phyloP scores from a whole-genome alignment of 2,329 filamentous ascomycete genomes.

The Neonectria punicea region DNA sequence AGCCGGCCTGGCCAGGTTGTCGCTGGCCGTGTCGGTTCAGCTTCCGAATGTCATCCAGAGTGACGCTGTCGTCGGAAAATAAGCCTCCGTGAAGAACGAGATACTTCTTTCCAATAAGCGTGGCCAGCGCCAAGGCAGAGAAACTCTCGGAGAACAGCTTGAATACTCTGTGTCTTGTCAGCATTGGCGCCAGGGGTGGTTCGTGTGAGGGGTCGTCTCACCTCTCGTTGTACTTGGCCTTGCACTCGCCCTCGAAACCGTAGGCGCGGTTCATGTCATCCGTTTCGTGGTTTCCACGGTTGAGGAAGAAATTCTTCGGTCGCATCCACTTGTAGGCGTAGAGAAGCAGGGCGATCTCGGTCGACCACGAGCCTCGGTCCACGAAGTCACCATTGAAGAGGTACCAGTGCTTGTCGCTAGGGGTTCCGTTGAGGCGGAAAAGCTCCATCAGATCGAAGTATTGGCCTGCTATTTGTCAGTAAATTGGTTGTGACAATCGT shows the following conservation, averaged over 20 bases:
- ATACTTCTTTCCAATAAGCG: constrained; percentile 89
- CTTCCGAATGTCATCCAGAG: constrained; percentile 92
- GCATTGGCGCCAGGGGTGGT: not conserved
- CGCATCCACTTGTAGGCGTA: constrained; percentile 98
- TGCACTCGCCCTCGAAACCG: constrained; percentile 98
- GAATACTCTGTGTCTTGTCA: constrained; percentile 71
- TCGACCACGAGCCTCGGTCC: constrained; percentile 96
- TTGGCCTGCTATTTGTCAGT: constrained; percentile 71
- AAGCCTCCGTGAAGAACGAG: constrained; percentile 93
- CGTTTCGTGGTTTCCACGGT: constrained; percentile 98
- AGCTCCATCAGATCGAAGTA: constrained; percentile 98
- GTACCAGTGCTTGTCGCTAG: constrained; percentile 88
- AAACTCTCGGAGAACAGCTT: constrained; percentile 99
- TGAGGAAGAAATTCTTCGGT: constrained; percentile 90
- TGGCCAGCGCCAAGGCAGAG: constrained; percentile 91
- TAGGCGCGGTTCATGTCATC: constrained; percentile 99
- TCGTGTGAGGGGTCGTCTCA: constrained; percentile 38
- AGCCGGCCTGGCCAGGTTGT: constrained; percentile 89
- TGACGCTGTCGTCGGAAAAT: constrained; percentile 94
- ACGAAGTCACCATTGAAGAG: constrained; percentile 99
- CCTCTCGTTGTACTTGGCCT: constrained; percentile 95
- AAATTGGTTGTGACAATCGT: constrained; percentile 33
- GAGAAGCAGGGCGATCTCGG: constrained; percentile 91
- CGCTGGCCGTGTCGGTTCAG: constrained; percentile 89
- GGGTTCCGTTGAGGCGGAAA: constrained; percentile 89